Evolutionary conservation across 179 eudicot genomes (phyloP).

Genomic region (Actinidia arguta): DNA sequence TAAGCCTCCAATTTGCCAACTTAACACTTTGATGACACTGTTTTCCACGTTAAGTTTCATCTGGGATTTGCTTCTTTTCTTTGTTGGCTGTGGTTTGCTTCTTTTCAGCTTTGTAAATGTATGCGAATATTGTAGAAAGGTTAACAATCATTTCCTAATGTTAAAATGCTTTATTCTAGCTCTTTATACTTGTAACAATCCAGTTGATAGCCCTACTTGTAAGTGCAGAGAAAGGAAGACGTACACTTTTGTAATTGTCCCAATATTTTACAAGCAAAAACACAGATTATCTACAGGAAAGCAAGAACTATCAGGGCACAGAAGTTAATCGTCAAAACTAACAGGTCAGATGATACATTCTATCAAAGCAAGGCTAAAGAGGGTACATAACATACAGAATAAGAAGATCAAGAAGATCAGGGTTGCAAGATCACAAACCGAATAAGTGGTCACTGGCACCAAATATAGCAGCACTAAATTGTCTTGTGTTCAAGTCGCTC

Average conservation of each 20-base stretch:
- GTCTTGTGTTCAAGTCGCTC: conserved; percentile 91
- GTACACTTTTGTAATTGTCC: background rate
- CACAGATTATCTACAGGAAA: background rate
- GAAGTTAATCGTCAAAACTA: background rate
- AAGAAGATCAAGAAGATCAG: background rate
- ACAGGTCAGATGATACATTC: background rate
- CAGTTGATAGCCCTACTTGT: background rate
- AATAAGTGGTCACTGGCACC: conserved; percentile 72
- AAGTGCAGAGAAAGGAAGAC: background rate
- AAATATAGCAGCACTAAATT: conserved; percentile 69
- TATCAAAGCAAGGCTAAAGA: background rate
- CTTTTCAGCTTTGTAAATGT: too few species aligned
- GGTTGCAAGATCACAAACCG: conserved; percentile 53
- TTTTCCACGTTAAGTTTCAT: too few species aligned
- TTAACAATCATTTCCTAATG: background rate
- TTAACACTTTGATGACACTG: too few species aligned
- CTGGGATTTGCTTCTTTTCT: too few species aligned
- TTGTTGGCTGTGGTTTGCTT: too few species aligned
- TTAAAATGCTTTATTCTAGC: background rate
- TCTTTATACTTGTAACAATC: background rate
- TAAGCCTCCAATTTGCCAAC: too few species aligned
- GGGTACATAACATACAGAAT: background rate
- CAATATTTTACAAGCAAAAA: background rate
- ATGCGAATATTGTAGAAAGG: too few species aligned
- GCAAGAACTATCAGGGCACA: conserved; percentile 10